phyloP scores from a whole-genome alignment of 208 protist genomes.

The Crithidia mellificae region DNA sequence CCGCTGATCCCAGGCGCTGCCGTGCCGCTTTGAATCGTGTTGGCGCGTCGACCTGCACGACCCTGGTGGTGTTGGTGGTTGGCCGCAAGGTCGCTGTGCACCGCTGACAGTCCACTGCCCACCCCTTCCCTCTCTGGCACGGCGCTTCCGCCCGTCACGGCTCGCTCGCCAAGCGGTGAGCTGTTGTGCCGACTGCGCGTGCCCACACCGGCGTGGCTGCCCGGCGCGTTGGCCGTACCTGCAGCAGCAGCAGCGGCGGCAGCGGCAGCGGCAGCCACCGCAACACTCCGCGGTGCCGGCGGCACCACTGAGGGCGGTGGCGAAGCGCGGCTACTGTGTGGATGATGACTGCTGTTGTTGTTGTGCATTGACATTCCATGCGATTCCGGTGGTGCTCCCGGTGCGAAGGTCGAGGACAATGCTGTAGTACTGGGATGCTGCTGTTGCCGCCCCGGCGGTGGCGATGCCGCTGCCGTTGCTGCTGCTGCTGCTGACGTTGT shows the following conservation, averaged over 20 bases:
- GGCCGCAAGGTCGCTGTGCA: slow-evolving; percentile 11
- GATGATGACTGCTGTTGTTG: background rate
- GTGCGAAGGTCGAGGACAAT: background rate
- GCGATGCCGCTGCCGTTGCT: background rate
- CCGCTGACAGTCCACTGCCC: background rate
- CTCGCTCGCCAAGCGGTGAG: background rate
- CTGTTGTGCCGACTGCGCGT: too few relatives aligned
- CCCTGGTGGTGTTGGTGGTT: slow-evolving; percentile 2
- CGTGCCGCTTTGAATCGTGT: background rate
- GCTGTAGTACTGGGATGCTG: background rate
- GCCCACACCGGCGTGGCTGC: background rate
- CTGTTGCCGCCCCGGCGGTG: too few relatives aligned
- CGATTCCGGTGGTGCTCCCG: background rate
- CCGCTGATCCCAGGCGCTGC: background rate
- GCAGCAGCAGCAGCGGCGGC: slow-evolving; percentile 15
- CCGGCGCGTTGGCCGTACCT: background rate
- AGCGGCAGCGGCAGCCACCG: slow-evolving; percentile 9
- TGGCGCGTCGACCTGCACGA: slow-evolving; percentile 3
- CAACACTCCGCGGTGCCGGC: slow-evolving; percentile 12
- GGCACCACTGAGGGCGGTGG: background rate
- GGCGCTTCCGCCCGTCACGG: background rate
- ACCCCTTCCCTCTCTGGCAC: background rate
- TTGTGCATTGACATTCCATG: background rate
- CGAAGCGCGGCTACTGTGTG: background rate
- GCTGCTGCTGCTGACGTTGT: background rate